phyloP scores from a whole-genome alignment of 352 stramenopile genomes.

The Pythium rhizo-oryzae region DNA sequence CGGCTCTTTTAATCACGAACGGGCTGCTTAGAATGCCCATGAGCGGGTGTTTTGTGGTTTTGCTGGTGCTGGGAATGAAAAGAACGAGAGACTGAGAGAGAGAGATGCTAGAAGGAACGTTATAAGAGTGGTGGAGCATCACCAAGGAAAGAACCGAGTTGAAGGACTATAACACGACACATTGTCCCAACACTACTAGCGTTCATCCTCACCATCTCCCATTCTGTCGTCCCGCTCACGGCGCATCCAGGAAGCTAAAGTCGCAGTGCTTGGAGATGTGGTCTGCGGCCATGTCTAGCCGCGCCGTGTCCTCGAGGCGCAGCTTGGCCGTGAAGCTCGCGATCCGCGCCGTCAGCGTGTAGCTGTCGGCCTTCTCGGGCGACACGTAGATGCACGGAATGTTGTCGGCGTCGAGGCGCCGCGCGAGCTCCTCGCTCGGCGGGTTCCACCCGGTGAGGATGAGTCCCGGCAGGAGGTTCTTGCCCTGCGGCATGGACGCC shows the following conservation, averaged over 20 bases:
- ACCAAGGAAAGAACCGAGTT: background rate
- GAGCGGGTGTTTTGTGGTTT: background rate
- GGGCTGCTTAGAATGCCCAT: background rate
- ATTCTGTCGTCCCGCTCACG: slow-evolving; percentile 16
- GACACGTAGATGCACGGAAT: slow-evolving; percentile 90
- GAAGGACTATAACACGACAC: slow-evolving; percentile 17
- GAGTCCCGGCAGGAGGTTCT: slow-evolving; percentile 72
- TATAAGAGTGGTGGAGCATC: background rate
- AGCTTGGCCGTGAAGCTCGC: slow-evolving; percentile 85
- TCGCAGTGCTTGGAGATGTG: slow-evolving; percentile 85
- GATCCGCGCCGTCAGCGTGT: slow-evolving; percentile 82
- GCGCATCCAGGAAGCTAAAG: slow-evolving; percentile 65
- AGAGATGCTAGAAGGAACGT: slow-evolving; percentile 4
- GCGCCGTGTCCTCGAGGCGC: slow-evolving; percentile 68
- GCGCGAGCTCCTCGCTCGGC: slow-evolving; percentile 62
- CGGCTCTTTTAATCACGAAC: background rate
- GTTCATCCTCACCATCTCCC: too few species aligned
- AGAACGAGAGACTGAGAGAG: slow-evolving; percentile 5
- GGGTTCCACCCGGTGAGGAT: slow-evolving; percentile 87
- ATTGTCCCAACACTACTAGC: background rate
- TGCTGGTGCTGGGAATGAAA: background rate
- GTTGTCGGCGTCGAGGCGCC: slow-evolving; percentile 75
- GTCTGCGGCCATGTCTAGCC: slow-evolving; percentile 77
- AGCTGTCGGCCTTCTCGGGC: slow-evolving; percentile 84
- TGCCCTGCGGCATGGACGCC: slow-evolving; percentile 60